Base-by-base conservation (phyloP, 2,329 filamentous ascomycete species). In the Meredithiella fracta region DNA sequence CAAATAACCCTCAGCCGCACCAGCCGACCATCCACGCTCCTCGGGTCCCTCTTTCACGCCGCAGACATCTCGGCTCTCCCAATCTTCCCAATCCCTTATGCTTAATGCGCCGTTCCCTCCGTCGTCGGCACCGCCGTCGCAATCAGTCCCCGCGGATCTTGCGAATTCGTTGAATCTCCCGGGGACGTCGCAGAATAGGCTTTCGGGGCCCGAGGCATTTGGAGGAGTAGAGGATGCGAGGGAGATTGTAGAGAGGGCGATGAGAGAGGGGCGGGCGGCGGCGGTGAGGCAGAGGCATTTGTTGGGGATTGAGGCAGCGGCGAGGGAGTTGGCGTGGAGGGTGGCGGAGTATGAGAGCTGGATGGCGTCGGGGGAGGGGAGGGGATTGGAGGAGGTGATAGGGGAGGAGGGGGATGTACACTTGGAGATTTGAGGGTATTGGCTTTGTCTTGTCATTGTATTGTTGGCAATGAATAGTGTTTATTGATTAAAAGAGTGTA, bases 251-350 rank as follows among this genome's bases (percentile, higher is more conserved):
- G 69, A 72, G 58, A 68, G 70, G 58, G 72, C 73, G 2, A 69
- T 78, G 65, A 65, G 65, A 11, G 70, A 75, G 53, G 70, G 72
- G 22, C 68, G 71, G 26, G 61, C 62, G 15, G 68, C 72, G 29
- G 70, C 73, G 60, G 69, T 66, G 60, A 67, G 69, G 53, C 68
- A 70, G 1, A 69, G 76, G 3, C 67, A 71, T 53, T 67, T 78
- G 58, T 70, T 75, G 53, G 69, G 74, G 60, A 72, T 80, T 54
- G 75, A 80, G 60, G 68, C 72, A 47, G 70, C 74, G 2, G 75
- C 77, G 11, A 72, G 73, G 63, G 74, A 79, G 65, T 68, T 80
- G 31, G 76, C 74, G 5, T 68, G 76, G 61, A 71, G 73, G 26
- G 71, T 79, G 47, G 67, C 70, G 20, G 71, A 76, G 60, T 77